Base-by-base conservation (phyloP, 257 asterid species). In the Lantana camara region DNA sequence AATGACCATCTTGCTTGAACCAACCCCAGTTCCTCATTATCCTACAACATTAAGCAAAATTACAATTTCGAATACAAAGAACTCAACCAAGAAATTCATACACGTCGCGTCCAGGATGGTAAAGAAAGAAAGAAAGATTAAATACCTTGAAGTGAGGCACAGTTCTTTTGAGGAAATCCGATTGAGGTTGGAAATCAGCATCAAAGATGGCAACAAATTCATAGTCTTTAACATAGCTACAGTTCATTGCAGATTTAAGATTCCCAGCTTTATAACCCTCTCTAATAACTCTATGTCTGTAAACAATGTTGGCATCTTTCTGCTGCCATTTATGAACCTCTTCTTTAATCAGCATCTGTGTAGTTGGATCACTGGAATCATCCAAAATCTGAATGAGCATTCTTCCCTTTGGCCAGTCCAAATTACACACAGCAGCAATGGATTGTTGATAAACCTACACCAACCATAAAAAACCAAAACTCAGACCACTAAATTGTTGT, bases 1-100 rank as follows among this genome's bases (percentile, higher is more conserved):
- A 92, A 92, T 12, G 98, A 89, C 98, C 98, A 92, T 44, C 98
- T 80, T 13, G 98, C 97, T 37, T 92, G 98, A 59, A 92, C 98
- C 88, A 92, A 72, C 35, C 96, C 98, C 45, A 92, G 67, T 21
- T 89, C 95, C 67, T 89, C 97, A 40, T 92, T 92, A 74, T 85
- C 98, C 98, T 92, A 69, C 75, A 82, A 73, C 80, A 46, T 42
- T 10, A 63, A 65, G 42, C 19, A 1, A n/a, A 51, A 4, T 63
- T 22, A 7, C 60, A 70, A 2, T 27, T 27, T 5, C 32, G 4
- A 27, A 27, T 27, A 27, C 2, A 27, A 27, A 27, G 32, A 27
- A 27, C 32, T 27, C n/a, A 27, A 27, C 32, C 32, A 27, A 27
- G 32, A 27, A 27, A 27, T 27, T 27, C 11, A 35, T 35, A 16